A percentile compares a stretch with the other conserved stretches of the same genome.
phyloP scores from a whole-genome alignment of 768 basidiomycete genomes.

The Phlebiopsis gigantea region DNA sequence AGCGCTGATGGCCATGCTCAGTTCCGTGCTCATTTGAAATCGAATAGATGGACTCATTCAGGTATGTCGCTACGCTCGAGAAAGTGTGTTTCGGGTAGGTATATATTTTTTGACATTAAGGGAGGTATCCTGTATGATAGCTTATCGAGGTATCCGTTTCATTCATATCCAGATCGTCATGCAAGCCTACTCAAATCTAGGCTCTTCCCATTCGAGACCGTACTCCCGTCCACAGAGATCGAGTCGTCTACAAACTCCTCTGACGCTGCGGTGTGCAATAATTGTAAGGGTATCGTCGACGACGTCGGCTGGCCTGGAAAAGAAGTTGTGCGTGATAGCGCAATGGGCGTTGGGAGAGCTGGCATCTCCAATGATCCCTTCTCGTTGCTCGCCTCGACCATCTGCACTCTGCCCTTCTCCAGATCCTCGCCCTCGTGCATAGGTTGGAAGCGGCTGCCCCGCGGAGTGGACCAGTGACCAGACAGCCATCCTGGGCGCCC shows the following conservation, averaged over 20 bases:
- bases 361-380: background rate
- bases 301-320: background rate
- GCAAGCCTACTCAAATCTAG: too few relatives aligned
- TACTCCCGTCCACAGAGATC: background rate
- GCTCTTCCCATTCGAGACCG: background rate
- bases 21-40: too few relatives aligned
- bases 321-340: background rate
- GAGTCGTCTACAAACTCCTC: background rate
- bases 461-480: constrained; percentile 4
- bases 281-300: background rate
- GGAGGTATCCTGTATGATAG: too few relatives aligned
- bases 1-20: too few relatives aligned
- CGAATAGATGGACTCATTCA: too few relatives aligned
- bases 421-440: constrained; percentile 6
- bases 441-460: constrained; percentile 11
- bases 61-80: too few relatives aligned
- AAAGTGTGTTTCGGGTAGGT: too few relatives aligned
- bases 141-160: too few relatives aligned
- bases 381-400: background rate
- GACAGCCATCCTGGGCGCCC: constrained; percentile 6
- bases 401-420: constrained; percentile 9
- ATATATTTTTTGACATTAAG: too few relatives aligned
- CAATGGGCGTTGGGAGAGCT: background rate
- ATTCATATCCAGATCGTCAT: too few relatives aligned
- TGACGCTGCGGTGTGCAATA: background rate